These are phyloP conservation scores for Ophiostoma perfectum DNA, from an alignment of 2,329 filamentous ascomycete genomes.

Conservation along the genomic window DNA sequence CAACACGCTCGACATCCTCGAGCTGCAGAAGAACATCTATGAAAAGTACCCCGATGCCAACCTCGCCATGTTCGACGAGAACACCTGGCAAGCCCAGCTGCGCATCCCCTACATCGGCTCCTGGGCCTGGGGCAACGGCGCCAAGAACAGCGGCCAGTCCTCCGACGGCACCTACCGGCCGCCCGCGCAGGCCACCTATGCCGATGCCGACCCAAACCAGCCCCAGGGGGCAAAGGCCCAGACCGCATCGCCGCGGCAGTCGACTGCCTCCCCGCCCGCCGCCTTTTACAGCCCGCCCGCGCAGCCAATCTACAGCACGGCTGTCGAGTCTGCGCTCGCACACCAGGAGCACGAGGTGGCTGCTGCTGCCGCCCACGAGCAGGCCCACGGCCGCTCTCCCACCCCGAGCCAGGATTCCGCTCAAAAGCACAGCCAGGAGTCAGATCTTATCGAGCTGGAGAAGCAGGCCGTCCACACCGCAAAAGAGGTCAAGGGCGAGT, in stretches of 20 bases:
- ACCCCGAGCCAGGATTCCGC: neutral
- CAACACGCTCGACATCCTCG: slow-evolving; percentile 24
- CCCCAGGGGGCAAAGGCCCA: neutral
- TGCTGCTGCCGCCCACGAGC: slow-evolving; percentile 12
- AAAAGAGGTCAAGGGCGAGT: slow-evolving; percentile 10
- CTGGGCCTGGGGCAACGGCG: slow-evolving; percentile 14
- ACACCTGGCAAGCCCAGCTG: slow-evolving; percentile 20
- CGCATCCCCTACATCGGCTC: slow-evolving; percentile 15
- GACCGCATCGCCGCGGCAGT: neutral
- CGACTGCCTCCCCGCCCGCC: neutral
- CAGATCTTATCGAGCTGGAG: slow-evolving; percentile 3
- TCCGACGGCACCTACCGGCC: slow-evolving; percentile 6
- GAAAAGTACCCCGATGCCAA: slow-evolving; percentile 24
- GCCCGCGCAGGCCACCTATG: slow-evolving; percentile 15
- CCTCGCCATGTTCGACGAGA: slow-evolving; percentile 21
- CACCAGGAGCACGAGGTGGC: slow-evolving; percentile 19
- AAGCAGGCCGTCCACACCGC: neutral
- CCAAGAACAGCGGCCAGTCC: neutral
- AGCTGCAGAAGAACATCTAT: slow-evolving; percentile 25
- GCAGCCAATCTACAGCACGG: slow-evolving; percentile 15
- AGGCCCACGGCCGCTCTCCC: neutral
- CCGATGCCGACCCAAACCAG: neutral
- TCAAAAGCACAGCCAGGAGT: neutral
- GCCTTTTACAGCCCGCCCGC: neutral
- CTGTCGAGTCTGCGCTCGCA: slow-evolving; percentile 15